Percentiles rank a stretch among this genome's conserved stretches.
Evolutionary conservation across 164 flowering plant genomes (phyloP).

Genomic region (Akebia trifoliata): DNA sequence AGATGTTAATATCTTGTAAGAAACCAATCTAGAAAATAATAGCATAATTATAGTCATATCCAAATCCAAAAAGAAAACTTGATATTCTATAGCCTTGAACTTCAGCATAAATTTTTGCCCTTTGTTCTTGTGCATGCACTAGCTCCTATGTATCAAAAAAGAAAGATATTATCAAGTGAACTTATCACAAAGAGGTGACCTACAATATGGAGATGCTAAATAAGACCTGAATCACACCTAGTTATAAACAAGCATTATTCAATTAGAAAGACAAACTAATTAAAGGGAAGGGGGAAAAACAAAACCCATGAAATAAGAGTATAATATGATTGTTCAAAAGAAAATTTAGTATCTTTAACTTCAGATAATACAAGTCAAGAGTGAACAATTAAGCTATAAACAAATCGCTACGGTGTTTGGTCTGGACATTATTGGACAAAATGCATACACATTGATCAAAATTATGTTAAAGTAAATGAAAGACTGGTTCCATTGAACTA

Average conservation of each 20-base stretch:
- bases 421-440: not conserved
- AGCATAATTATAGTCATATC: constrained; percentile 2
- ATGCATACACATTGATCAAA: no score
- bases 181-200: no score
- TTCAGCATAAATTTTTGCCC: constrained; percentile 87
- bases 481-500: no score
- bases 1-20: constrained; percentile 1
- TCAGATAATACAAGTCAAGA: not conserved
- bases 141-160: constrained; percentile 45
- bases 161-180: constrained; percentile 1
- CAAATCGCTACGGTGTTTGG: not conserved
- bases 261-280: no score
- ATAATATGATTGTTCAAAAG: no score
- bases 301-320: no score
- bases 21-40: constrained; percentile 9
- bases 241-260: no score
- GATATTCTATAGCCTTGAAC: constrained; percentile 94
- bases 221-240: no score
- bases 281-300: no score
- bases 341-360: no score
- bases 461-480: no score
- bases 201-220: no score
- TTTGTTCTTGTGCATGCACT: constrained; percentile 71
- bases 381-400: not conserved
- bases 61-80: constrained; percentile 36